phyloP scores from a whole-genome alignment of 2,329 filamentous ascomycete species.

The Daldinia sp. region DNA sequence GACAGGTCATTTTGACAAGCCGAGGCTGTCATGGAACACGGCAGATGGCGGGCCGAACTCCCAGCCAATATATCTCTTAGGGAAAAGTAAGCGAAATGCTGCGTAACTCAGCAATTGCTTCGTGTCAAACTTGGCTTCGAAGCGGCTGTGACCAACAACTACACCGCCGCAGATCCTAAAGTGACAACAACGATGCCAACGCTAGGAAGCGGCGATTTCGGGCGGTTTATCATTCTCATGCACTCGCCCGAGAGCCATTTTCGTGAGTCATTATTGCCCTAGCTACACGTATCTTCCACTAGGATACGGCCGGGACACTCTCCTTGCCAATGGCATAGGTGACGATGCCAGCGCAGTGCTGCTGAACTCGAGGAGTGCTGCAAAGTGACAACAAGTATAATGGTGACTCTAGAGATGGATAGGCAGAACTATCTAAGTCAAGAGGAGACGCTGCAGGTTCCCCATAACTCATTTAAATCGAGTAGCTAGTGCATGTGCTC shows the following conservation, averaged over 20 bases:
- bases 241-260: neutral
- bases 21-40: constrained; percentile 16
- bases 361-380: neutral
- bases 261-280: constrained; percentile 7
- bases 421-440: neutral
- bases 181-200: constrained; percentile 5
- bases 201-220: neutral
- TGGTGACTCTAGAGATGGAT: neutral
- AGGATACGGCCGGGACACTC: neutral
- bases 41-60: constrained; percentile 7
- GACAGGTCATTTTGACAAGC: constrained; percentile 6
- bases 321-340: neutral
- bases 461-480: neutral
- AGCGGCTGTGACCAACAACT: constrained; percentile 3
- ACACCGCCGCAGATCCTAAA: constrained; percentile 5
- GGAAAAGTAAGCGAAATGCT: constrained; percentile 7
- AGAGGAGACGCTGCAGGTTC: neutral
- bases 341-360: neutral
- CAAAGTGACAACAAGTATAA: neutral
- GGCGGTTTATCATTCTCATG: neutral
- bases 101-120: constrained; percentile 8
- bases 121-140: neutral
- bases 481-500: neutral
- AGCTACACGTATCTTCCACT: neutral
- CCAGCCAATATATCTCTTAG: constrained; percentile 4